phyloP scores from a whole-genome alignment of 2,329 filamentous ascomycete genomes.

The Aspergillus floridensis region DNA sequence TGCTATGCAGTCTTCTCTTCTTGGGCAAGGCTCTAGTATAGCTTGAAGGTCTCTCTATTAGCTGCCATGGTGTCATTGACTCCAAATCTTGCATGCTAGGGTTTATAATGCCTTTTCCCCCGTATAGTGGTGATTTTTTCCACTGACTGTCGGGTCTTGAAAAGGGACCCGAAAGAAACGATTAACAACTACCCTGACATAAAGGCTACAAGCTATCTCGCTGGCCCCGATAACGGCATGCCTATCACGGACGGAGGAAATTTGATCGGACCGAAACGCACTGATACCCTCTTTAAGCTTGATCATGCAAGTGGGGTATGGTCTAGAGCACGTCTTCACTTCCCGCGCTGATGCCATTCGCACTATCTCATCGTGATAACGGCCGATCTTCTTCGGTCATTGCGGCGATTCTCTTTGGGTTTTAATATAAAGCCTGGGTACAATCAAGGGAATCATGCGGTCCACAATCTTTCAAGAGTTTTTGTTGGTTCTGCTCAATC shows the following conservation, averaged over 20 bases:
- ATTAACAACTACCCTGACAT: too few relatives aligned
- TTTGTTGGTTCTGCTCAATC: neutral
- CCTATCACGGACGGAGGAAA: neutral
- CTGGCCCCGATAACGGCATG: neutral
- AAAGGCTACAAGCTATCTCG: too few relatives aligned
- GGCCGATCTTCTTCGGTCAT: neutral
- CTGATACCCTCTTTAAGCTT: neutral
- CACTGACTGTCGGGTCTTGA: neutral
- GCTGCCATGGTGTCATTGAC: too few relatives aligned
- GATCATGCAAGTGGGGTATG: neutral
- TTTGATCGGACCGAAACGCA: neutral
- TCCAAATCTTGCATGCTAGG: too few relatives aligned
- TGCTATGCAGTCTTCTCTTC: too few relatives aligned
- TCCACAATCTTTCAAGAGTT: too few relatives aligned
- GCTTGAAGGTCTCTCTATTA: too few relatives aligned
- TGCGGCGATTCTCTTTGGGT: neutral
- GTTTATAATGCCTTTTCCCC: too few relatives aligned
- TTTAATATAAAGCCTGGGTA: neutral
- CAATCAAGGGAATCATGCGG: neutral
- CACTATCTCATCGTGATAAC: neutral
- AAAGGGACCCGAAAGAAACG: too few relatives aligned
- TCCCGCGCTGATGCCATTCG: slow-evolving; percentile 6
- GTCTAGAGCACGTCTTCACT: slow-evolving; percentile 5
- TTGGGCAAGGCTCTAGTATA: too few relatives aligned
- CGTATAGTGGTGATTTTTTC: neutral